A percentile compares a stretch with the other conserved stretches of the same genome.
Conservation (phyloP, 2,329 filamentous ascomycete genomes). For the Macroventuria anomochaeta region DNA sequence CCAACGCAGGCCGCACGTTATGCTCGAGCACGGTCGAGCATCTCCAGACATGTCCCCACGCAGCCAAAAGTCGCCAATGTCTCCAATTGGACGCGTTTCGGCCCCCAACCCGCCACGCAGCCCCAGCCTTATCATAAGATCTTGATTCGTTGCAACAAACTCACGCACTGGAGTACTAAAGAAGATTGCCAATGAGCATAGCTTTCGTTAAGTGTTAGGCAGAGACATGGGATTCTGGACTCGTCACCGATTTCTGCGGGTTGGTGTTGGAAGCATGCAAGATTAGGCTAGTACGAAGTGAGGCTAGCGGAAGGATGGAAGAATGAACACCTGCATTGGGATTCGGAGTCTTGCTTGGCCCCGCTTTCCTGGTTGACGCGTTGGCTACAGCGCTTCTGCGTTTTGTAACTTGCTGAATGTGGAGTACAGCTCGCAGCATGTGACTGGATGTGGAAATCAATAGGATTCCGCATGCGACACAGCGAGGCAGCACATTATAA, state of each 20-base stretch:
- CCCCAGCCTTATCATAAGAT: conserved; percentile 12
- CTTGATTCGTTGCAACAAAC: conserved; percentile 10
- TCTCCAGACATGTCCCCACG: conserved; percentile 5
- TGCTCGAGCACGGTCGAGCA: conserved; percentile 10
- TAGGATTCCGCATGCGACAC: conserved; percentile 2
- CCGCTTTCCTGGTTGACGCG: conserved; percentile 2
- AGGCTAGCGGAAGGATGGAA: conserved; percentile 12
- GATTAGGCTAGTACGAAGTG: background rate
- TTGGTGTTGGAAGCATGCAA: conserved; percentile 4
- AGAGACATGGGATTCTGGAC: conserved; percentile 1
- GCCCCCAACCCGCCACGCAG: conserved; percentile 8
- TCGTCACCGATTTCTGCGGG: conserved; percentile 11
- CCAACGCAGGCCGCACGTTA: conserved; percentile 9
- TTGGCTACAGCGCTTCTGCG: conserved; percentile 13
- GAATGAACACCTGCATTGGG: conserved; percentile 7
- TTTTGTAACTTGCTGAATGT: conserved; percentile 7
- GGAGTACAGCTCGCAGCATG: conserved; percentile 16
- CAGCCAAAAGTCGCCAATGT: conserved; percentile 12
- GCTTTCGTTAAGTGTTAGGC: background rate
- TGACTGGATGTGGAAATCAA: conserved; percentile 7
- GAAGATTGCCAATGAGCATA: background rate
- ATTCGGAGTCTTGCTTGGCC: background rate
- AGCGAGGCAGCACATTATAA: background rate
- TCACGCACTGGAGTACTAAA: conserved; percentile 3
- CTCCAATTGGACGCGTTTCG: conserved; percentile 20